phyloP scores from a whole-genome alignment of 257 asterid genomes.

The Vinca minor region DNA sequence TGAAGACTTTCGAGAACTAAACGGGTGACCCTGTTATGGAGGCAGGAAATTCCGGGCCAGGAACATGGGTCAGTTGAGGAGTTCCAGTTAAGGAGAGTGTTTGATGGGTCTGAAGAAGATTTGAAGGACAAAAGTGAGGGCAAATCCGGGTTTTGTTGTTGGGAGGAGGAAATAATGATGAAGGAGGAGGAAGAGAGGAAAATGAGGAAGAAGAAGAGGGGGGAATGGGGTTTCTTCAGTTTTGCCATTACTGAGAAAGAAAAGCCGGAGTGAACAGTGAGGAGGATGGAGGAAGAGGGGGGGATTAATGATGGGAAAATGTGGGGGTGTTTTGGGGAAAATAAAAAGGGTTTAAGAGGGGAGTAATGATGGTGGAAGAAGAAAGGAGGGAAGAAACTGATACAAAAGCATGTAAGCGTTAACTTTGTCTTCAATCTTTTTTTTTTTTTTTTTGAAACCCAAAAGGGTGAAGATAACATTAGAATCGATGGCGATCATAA shows the following conservation, averaged over 20 bases:
- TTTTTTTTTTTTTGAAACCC: no score
- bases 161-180: conserved; percentile 23
- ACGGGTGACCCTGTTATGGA: conserved; percentile 51
- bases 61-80: conserved; percentile 49
- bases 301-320: no score
- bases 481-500: no score
- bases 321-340: no score
- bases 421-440: no score
- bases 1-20: conserved; percentile 53
- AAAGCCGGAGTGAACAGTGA: no score
- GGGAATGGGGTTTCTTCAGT: background rate
- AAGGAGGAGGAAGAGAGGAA: background rate
- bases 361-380: no score
- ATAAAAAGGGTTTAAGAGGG: no score
- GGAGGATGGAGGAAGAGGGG: no score
- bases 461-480: no score
- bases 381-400: no score
- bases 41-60: conserved; percentile 70
- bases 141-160: conserved; percentile 52
- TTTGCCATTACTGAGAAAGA: conserved; percentile 11
- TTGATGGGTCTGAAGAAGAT: conserved; percentile 41
- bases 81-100: conserved; percentile 50
- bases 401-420: no score
- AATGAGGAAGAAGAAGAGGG: background rate
- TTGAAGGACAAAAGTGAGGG: conserved; percentile 51